Evolutionary conservation across 179 eudicot genomes (phyloP), one percentile per base, ranked within the genome.

Genomic region (Dionaea muscipula): DNA sequence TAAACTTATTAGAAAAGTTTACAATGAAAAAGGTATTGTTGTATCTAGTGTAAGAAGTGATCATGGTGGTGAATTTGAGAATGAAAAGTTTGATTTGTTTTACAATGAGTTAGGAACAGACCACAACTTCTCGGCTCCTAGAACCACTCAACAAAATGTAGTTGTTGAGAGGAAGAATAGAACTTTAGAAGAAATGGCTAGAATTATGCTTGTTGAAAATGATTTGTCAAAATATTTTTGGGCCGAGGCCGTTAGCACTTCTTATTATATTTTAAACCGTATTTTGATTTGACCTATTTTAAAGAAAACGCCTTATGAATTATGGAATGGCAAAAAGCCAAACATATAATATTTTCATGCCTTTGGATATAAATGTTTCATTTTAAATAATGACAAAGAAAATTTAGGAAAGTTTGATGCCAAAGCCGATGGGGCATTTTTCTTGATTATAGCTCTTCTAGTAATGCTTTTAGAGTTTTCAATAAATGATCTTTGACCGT

Each of bases 101-200:
- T 28, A 3, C 5, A 3, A 28, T 3, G 35, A 28, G 8, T 3
- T 28, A 8, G 35, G 3, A n/a, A 13, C 47, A 0, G 23, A 37
- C 41, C 63, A 57, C 14, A 50, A 57, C 9, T 57, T 52, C 18
- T 65, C 53, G 2, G 25, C 58, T 0, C 53, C 58, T 0, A 50
- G 53, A 17, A 51, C 63, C 0, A 33, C 53, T 1, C 26, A 65
- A 45, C 57, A 65, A 21, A 48, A 51, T 35, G 35, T 35, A 12
- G 58, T 61, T 0, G 24, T 40, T 0, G 44, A 61, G 21, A 28
- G 44, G 7, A 61, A 61, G 15, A 61, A 41, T 35, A 40, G 43
- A 15, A 26, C 58, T 2, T 10, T 53, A 10, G 37, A 41, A 18
- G 51, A 61, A 0, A 61, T 61, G 51, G 40, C 39, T 1, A 28